Evolutionary conservation across 1,284 basidiomycete species (phyloP).

Genomic region (Rhizoctonia solani): DNA sequence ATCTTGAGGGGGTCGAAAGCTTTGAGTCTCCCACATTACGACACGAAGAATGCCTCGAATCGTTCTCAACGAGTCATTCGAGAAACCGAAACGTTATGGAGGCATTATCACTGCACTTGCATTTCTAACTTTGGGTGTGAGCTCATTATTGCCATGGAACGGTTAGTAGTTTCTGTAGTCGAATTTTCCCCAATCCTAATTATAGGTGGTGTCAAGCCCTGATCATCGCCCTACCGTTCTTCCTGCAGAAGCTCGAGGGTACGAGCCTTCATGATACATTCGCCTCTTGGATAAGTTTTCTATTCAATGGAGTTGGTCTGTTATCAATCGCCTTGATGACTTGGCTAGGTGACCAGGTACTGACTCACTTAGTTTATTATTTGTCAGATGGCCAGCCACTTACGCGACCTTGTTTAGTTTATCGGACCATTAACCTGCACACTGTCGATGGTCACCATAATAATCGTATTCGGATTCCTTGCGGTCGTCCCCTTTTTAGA

Average conservation of each 20-base stretch:
- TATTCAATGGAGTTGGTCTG: conserved; percentile 67
- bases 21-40: too few relatives aligned
- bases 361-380: conserved; percentile 40
- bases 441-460: conserved; percentile 51
- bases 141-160: conserved; percentile 78
- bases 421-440: conserved; percentile 58
- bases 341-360: conserved; percentile 63
- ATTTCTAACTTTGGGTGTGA: conserved; percentile 62
- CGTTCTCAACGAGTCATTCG: too few relatives aligned
- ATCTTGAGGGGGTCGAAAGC: too few relatives aligned
- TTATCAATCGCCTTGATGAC: conserved; percentile 73
- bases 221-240: conserved; percentile 76
- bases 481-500: conserved; percentile 55
- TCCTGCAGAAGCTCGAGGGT: conserved; percentile 62
- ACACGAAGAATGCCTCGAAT: too few relatives aligned
- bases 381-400: background rate
- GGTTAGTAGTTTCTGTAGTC: conserved; percentile 52
- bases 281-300: conserved; percentile 67
- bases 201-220: conserved; percentile 53
- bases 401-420: conserved; percentile 45
- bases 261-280: conserved; percentile 63
- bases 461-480: conserved; percentile 60
- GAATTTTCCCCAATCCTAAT: background rate
- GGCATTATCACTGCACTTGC: background rate
- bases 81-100: too few relatives aligned